Evolutionary conservation across 257 asterid species (phyloP).

Genomic region (Solanum sparsipilum): DNA sequence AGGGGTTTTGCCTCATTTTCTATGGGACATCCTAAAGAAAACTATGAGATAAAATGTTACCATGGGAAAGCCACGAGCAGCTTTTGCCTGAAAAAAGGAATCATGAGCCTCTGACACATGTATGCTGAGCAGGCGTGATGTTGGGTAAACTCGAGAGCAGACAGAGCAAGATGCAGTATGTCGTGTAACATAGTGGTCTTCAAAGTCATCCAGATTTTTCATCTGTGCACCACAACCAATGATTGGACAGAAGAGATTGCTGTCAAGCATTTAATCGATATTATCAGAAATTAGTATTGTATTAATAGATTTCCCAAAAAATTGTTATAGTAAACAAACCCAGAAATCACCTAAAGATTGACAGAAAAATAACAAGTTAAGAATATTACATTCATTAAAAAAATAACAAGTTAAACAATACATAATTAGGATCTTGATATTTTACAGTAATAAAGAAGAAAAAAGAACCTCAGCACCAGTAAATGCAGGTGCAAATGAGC

Average conservation of each 20-base stretch:
- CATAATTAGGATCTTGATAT: not conserved
- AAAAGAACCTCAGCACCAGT: not conserved
- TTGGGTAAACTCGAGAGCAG: constrained; percentile 93
- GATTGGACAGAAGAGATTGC: constrained; percentile 65
- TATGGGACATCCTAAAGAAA: not conserved
- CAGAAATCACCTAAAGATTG: not conserved
- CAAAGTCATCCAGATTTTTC: constrained; percentile 71
- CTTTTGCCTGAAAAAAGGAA: constrained; percentile 95
- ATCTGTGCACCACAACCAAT: constrained; percentile 71
- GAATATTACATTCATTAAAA: not conserved
- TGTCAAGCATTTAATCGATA: constrained; percentile 1
- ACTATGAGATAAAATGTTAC: constrained; percentile 22
- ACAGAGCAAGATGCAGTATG: constrained; percentile 95
- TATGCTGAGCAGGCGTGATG: constrained; percentile 77
- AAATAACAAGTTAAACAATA: not conserved
- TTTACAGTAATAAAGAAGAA: not conserved
- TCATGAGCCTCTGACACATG: constrained; percentile 94
- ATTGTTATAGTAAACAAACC: not conserved
- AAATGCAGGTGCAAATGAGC: not conserved
- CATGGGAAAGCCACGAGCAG: constrained; percentile 78
- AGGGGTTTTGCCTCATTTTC: not conserved
- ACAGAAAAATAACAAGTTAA: not conserved
- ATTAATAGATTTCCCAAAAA: not conserved
- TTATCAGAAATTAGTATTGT: not conserved
- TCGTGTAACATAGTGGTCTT: constrained; percentile 79